Percentiles rank a stretch among this genome's conserved stretches.
Evolutionary conservation across 2,329 filamentous ascomycete genomes (phyloP).

Genomic region (Apiospora koreana): DNA sequence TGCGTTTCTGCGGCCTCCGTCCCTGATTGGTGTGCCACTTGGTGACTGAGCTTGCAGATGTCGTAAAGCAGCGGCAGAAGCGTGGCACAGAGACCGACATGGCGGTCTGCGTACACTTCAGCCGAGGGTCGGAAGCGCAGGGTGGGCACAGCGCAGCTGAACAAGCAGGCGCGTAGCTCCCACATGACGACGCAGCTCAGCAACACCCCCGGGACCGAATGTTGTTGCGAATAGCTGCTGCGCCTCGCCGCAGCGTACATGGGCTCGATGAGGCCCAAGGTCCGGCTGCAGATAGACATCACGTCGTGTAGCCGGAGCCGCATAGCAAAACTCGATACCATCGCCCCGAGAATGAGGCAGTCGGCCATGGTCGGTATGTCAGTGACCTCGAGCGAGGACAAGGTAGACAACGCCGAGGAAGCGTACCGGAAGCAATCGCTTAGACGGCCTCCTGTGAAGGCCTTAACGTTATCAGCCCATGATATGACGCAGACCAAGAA

Average conservation of each 20-base stretch:
- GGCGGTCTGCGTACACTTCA: slow-evolving; percentile 24
- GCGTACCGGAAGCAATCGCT: not conserved
- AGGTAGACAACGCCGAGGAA: not conserved
- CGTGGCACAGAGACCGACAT: slow-evolving; percentile 25
- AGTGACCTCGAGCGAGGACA: not conserved
- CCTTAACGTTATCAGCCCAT: not conserved
- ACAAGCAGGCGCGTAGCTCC: not conserved
- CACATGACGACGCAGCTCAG: not conserved
- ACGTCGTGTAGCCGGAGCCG: not conserved
- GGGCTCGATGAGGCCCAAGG: not conserved
- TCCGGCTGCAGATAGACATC: not conserved
- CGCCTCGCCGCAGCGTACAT: not conserved
- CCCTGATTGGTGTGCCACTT: not conserved
- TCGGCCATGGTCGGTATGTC: not conserved
- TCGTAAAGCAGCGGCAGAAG: slow-evolving; percentile 29
- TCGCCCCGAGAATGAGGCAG: not conserved
- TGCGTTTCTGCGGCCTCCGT: not conserved
- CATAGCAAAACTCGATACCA: not conserved
- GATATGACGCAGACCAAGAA: not conserved
- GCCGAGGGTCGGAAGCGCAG: not conserved
- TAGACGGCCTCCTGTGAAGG: not conserved
- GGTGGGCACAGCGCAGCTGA: not conserved
- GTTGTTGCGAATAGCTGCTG: not conserved
- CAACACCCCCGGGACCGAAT: not conserved
- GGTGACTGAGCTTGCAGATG: slow-evolving; percentile 23